Evolutionary conservation across 2,329 filamentous ascomycete genomes (phyloP).

Genomic region (Kalmusia sp.): DNA sequence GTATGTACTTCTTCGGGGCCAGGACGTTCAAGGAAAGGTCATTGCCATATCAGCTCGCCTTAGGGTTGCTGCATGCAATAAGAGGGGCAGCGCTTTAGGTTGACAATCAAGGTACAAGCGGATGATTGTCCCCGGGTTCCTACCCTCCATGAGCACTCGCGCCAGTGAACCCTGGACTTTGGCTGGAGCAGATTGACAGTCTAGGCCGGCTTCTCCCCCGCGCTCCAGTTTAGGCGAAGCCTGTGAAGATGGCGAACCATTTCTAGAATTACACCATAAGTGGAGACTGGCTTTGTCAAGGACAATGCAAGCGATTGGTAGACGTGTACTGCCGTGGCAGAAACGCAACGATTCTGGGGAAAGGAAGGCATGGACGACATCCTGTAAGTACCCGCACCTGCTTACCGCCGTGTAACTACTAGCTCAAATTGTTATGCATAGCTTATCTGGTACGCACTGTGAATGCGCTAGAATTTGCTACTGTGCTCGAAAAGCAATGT

Average conservation of each 20-base stretch:
- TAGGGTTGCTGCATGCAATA: slow-evolving; percentile 7
- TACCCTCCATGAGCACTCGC: background rate
- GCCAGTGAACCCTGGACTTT: background rate
- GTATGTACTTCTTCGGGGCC: background rate
- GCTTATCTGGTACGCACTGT: too few relatives aligned
- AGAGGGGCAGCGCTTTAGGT: background rate
- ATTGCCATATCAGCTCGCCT: background rate
- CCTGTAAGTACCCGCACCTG: background rate
- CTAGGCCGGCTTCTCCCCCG: background rate
- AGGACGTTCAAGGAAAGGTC: slow-evolving; percentile 15
- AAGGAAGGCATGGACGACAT: too few relatives aligned
- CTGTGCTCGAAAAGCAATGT: background rate
- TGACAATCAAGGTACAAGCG: background rate
- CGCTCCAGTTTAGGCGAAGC: background rate
- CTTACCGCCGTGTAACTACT: background rate
- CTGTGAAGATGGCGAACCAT: background rate
- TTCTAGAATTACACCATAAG: background rate
- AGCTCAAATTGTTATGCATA: too few relatives aligned
- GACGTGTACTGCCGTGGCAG: too few relatives aligned
- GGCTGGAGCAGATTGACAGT: background rate
- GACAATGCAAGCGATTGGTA: too few relatives aligned
- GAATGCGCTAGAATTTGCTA: background rate
- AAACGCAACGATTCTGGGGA: too few relatives aligned
- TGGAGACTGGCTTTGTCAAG: too few relatives aligned
- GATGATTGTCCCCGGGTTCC: slow-evolving; percentile 8